Evolutionary conservation across 2,329 filamentous ascomycete species (phyloP).

Genomic region (Paraphaeosphaeria sporulosa): DNA sequence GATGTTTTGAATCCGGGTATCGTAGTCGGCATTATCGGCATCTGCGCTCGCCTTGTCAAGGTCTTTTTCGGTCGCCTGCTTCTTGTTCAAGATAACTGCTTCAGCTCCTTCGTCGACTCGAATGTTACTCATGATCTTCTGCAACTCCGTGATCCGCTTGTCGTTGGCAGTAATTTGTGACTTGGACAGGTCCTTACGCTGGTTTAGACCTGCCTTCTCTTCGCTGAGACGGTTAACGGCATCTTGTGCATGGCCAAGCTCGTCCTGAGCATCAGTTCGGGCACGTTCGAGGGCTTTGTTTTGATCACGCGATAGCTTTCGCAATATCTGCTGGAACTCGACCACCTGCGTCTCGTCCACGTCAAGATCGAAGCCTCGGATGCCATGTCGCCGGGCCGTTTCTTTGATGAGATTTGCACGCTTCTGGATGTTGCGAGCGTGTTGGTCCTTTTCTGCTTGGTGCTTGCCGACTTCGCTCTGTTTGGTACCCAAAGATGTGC

Average conservation of each 20-base stretch:
- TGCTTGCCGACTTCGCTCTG: slow-evolving; percentile 75
- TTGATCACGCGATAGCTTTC: slow-evolving; percentile 79
- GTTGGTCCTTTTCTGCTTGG: slow-evolving; percentile 85
- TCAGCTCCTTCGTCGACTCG: slow-evolving; percentile 86
- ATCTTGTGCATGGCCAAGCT: slow-evolving; percentile 75
- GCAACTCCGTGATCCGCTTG: slow-evolving; percentile 69
- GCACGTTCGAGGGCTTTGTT: slow-evolving; percentile 78
- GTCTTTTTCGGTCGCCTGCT: slow-evolving; percentile 71
- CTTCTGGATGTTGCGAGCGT: slow-evolving; percentile 78
- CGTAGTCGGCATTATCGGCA: slow-evolving; percentile 70
- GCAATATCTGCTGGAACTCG: slow-evolving; percentile 79
- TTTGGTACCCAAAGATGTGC: slow-evolving; percentile 54
- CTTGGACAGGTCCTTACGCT: slow-evolving; percentile 76
- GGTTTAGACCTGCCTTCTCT: slow-evolving; percentile 73
- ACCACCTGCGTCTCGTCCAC: slow-evolving; percentile 76
- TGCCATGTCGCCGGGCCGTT: slow-evolving; percentile 76
- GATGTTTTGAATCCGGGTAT: slow-evolving; percentile 72
- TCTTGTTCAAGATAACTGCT: slow-evolving; percentile 76
- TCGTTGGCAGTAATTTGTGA: slow-evolving; percentile 78
- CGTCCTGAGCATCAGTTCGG: slow-evolving; percentile 75
- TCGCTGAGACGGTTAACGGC: slow-evolving; percentile 77
- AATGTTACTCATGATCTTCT: slow-evolving; percentile 74
- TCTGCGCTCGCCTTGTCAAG: slow-evolving; percentile 70
- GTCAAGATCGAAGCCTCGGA: slow-evolving; percentile 84
- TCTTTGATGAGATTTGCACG: slow-evolving; percentile 80